Conservation (phyloP, 2,329 filamentous ascomycete species). For the Fusarium succisae region DNA sequence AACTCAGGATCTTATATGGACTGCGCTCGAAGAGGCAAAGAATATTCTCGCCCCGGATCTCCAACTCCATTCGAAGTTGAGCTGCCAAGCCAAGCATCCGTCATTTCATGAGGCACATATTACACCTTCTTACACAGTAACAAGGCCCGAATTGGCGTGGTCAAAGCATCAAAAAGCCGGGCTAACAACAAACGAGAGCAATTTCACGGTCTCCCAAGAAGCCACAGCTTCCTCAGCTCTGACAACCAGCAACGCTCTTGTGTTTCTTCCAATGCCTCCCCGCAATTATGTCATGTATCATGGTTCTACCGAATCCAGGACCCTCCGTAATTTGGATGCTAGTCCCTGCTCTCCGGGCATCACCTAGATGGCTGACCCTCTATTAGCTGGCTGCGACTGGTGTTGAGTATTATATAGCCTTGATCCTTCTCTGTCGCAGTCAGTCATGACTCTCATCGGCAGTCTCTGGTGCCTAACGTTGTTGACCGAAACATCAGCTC, state of each 20-base stretch:
- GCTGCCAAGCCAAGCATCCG: conserved; percentile 29
- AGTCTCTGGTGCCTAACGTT: conserved; percentile 42
- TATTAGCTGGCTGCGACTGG: conserved; percentile 28
- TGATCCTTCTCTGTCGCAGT: conserved; percentile 39
- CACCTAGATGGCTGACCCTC: conserved; percentile 30
- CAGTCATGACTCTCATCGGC: conserved; percentile 35
- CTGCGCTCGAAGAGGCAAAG: conserved; percentile 14
- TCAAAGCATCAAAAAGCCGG: conserved; percentile 35
- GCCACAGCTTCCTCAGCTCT: conserved; percentile 34
- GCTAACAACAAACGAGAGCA: conserved; percentile 29
- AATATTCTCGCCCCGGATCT: conserved; percentile 29
- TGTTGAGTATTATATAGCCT: conserved; percentile 42
- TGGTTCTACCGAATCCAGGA: conserved; percentile 48
- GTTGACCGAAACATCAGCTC: conserved; percentile 35
- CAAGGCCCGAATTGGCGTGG: conserved; percentile 42
- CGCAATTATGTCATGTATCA: conserved; percentile 60
- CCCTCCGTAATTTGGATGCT: conserved; percentile 48
- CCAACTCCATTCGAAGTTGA: conserved; percentile 14
- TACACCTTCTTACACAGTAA: conserved; percentile 1
- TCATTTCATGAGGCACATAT: conserved; percentile 32
- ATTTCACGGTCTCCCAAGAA: conserved; percentile 37
- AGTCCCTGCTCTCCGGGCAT: conserved; percentile 43
- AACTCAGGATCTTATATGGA: conserved; percentile 1
- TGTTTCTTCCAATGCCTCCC: conserved; percentile 41
- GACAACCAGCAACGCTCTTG: conserved; percentile 13